These are phyloP conservation scores for Penicillium vulpinum DNA, from an alignment of 2,329 filamentous ascomycete species.

Conservation along the genomic window DNA sequence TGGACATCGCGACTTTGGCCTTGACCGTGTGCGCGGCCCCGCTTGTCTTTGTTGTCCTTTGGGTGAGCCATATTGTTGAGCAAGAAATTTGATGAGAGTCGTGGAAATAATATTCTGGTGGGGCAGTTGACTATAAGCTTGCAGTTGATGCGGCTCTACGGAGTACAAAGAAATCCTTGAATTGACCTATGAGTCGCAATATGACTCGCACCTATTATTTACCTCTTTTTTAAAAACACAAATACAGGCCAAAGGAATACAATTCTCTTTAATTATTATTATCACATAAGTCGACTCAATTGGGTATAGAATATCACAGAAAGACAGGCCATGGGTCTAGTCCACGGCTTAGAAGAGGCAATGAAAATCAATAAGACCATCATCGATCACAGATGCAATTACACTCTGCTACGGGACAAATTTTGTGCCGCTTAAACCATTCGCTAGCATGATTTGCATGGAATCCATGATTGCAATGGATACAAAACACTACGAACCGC, in stretches of 20 bases:
- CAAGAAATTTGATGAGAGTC: neutral
- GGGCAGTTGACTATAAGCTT: neutral
- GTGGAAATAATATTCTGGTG: neutral
- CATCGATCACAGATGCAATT: slow-evolving; percentile 44
- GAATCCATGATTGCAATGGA: slow-evolving; percentile 63
- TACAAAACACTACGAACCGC: slow-evolving; percentile 61
- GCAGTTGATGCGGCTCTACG: neutral
- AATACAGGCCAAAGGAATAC: neutral
- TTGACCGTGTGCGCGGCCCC: slow-evolving; percentile 12
- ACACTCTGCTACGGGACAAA: slow-evolving; percentile 45
- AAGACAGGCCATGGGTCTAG: neutral
- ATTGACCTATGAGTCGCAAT: too few species aligned
- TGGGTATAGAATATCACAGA: slow-evolving; percentile 17
- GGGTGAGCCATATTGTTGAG: neutral
- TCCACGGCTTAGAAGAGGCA: neutral
- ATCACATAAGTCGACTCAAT: neutral
- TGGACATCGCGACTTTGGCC: slow-evolving; percentile 34
- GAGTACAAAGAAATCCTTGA: too few species aligned
- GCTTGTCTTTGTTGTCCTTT: neutral
- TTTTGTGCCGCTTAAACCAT: slow-evolving; percentile 55
- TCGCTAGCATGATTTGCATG: slow-evolving; percentile 63
- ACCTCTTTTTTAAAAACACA: too few species aligned
- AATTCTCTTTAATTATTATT: neutral
- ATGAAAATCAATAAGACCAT: neutral
- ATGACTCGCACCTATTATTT: neutral